Evolutionary conservation across 768 basidiomycete species (phyloP).

Genomic region (Kwoniella mangroviensis): DNA sequence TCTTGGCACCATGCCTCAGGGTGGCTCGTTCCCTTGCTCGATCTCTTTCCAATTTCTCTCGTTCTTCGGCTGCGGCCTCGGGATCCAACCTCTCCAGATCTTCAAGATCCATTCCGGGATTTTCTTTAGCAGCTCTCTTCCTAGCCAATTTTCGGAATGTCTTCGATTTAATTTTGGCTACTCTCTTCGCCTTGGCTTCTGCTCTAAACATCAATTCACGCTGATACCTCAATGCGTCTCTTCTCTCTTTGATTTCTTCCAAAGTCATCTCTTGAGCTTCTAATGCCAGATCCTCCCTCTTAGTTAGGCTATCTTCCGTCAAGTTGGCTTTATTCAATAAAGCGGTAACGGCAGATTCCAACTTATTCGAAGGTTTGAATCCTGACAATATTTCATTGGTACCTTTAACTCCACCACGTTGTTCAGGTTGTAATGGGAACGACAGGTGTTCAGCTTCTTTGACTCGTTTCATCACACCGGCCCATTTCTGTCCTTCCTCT

Average conservation of each 20-base stretch:
- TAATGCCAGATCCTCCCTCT: conserved; percentile 73
- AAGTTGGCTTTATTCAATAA: conserved; percentile 81
- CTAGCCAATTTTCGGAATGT: conserved; percentile 83
- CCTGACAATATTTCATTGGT: conserved; percentile 49
- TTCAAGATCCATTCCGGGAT: conserved; percentile 53
- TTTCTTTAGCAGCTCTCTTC: conserved; percentile 72
- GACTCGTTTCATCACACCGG: conserved; percentile 85
- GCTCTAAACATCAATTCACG: conserved; percentile 93
- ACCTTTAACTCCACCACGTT: conserved; percentile 52
- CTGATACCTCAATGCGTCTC: conserved; percentile 80
- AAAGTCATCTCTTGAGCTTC: conserved; percentile 78
- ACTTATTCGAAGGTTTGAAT: conserved; percentile 84
- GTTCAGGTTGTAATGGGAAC: conserved; percentile 54
- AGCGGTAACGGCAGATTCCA: conserved; percentile 81
- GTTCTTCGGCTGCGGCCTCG: conserved; percentile 63
- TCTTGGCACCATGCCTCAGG: conserved; percentile 79
- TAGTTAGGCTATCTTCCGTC: conserved; percentile 75
- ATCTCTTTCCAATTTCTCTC: conserved; percentile 73
- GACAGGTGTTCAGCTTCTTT: conserved; percentile 68
- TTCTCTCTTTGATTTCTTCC: conserved; percentile 82
- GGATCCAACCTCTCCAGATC: conserved; percentile 64
- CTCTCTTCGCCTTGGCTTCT: conserved; percentile 83
- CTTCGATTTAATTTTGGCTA: conserved; percentile 95
- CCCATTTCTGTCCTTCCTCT: conserved; percentile 91
- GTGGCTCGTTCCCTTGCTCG: conserved; percentile 89